Evolutionary conservation across 2,329 filamentous ascomycete genomes (phyloP), one percentile per base, ranked within the genome.

Genomic region (Fulvia fulva): DNA sequence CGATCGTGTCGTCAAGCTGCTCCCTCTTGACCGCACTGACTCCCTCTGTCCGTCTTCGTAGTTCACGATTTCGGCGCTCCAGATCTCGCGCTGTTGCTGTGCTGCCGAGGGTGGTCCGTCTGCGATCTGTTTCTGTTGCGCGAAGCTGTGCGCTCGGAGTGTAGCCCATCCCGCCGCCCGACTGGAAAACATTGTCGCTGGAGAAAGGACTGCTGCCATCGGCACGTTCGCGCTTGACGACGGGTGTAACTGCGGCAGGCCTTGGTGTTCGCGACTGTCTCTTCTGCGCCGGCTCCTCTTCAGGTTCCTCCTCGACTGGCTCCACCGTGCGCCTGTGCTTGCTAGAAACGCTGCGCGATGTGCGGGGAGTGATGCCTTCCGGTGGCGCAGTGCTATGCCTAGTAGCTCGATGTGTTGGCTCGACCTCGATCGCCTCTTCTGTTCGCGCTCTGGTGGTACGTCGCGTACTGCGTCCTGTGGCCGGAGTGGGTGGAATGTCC

Each of bases 101-200:
- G 64, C 56, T 63, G n/a, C 75, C 75, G 55, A 77, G 68, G 9
- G 83, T 86, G 59, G 78, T 81, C 49, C 83, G 75, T 65, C 82
- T 74, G 74, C 83, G 68, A 67, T 74, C 58, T 88, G 73, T 87
- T 89, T 43, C 91, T 88, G 70, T 89, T 90, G 45, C 55, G 9
- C 52, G 55, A 16, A 50, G 47, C 26, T 50, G 47, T 45, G 61
- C 46, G 44, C 65, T 50, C n/a, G 66, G 62, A 49, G 69, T 63
- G 28, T 68, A 66, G 54, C 66, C 61, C 47, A 50, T 50, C 7
- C 47, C 47, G 16, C 67, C 68, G 25, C 66, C 67, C 23, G 57
- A 63, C 73, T 97, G 93, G 71, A 97, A 97, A 0, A 93, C 92
- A 68, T 97, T 97, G 55, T 97, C 91, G 65, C 87, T 83, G 1